Base-by-base conservation (phyloP, 805 yeast genomes). In the Ogataea populi-albae region DNA sequence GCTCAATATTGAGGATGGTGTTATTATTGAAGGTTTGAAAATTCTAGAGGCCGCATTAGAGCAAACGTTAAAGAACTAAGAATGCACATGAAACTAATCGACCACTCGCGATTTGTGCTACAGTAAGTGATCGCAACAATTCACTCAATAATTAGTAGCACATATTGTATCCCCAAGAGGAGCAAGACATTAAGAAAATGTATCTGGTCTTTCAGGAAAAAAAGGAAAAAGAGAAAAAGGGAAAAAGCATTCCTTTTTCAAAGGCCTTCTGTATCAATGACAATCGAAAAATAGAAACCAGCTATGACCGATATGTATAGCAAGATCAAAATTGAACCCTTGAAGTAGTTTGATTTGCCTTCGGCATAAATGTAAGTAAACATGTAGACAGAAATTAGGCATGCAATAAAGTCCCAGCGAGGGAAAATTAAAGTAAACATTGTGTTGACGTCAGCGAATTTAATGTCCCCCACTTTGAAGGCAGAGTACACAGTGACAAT, bases 331-430 rank as follows among this genome's bases (percentile, higher is more conserved):
- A 93, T 86, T 11, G 89, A 81, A 2, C 98, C 98, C 60, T 93
- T 93, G 72, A 93, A 91, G 59, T 93, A 93, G 57, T 93, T 93
- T 20, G 95, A 83, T 55, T 89, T 88, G 2, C 98, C 98, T 57
- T 93, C 98, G 0, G 96, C 95, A 59, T 93, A 93, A 38, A 93
- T 77, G 60, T 93, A 91, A 1, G 95, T 85, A 68, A 87, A 91
- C 61, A 93, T 65, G 43, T 87, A 86, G 38, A 91, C 93, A 38
- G 96, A 82, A 22, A 86, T 76, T 40, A 88, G 71, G 8, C 86
- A 77, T 2, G 95, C 95, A 47, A 88, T 74, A 33, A 91, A 72
- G 59, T 93, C 98, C 98, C 98, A 93, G 41, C 86, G 75, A 5
- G 98, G 97, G 68, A 93, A 93, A 3, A 93, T 79, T 46, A 93